Percentiles rank a stretch among this genome's conserved stretches.
phyloP scores from a whole-genome alignment of 306 rosid genomes.

The Ammopiptanthus mongolicus region DNA sequence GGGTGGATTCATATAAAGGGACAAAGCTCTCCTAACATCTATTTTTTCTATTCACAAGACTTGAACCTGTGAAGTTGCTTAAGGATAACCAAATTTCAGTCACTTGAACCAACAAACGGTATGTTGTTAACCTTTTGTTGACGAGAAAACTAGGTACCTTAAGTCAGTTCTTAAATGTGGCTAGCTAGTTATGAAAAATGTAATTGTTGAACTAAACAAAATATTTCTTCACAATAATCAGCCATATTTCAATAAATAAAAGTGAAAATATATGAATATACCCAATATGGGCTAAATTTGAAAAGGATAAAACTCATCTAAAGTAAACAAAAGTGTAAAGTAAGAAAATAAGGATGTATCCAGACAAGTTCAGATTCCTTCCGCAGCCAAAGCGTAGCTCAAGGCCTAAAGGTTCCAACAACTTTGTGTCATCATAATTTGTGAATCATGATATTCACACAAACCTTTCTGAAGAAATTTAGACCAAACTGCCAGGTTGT shows the following conservation, averaged over 20 bases:
- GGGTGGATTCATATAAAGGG: no score
- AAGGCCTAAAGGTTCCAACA: not conserved
- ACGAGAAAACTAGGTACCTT: not conserved
- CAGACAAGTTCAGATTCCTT: no score
- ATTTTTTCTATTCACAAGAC: no score
- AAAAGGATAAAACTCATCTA: no score
- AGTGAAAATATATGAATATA: not conserved
- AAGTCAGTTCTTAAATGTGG: not conserved
- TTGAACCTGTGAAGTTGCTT: no score
- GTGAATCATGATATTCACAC: not conserved
- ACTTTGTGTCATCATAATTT: not conserved
- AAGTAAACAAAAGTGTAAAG: no score
- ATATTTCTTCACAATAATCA: no score
- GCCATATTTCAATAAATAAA: not conserved
- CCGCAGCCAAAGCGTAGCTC: not conserved
- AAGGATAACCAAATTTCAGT: no score
- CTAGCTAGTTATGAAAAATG: not conserved
- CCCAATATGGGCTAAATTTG: not conserved
- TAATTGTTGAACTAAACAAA: no score
- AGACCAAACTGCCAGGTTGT: not conserved
- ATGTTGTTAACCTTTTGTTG: not conserved
- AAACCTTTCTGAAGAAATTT: not conserved
- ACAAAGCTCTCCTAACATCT: no score
- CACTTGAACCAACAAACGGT: no score
- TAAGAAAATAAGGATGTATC: no score